Conservation (phyloP, 805 yeast species). For the Myxozyma mucilagina region DNA sequence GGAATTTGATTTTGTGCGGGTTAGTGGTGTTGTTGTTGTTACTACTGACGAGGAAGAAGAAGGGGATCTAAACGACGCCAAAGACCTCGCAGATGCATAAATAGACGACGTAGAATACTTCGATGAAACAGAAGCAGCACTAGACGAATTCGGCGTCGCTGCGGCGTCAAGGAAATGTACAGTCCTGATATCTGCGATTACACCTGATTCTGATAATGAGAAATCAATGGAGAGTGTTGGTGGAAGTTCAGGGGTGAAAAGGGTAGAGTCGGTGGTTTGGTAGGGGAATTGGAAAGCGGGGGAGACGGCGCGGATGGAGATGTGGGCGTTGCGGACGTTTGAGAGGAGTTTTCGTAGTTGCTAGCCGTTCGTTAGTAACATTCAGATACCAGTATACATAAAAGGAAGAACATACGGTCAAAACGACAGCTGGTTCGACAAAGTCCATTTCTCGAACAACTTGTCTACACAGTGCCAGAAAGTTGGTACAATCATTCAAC, state of each 20-base stretch:
- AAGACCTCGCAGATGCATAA: background rate
- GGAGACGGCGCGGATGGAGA: slow-evolving; percentile 27
- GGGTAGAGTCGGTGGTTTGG: slow-evolving; percentile 16
- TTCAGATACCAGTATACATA: background rate
- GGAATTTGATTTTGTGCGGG: too few species aligned
- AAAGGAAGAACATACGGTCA: slow-evolving; percentile 13
- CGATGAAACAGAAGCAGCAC: slow-evolving; percentile 15
- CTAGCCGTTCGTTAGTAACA: background rate
- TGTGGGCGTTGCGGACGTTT: slow-evolving; percentile 28
- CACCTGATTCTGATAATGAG: slow-evolving; percentile 27
- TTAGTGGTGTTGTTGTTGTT: too few species aligned
- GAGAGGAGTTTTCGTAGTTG: slow-evolving; percentile 28
- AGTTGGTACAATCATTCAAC: slow-evolving; percentile 26
- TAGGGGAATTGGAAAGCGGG: slow-evolving; percentile 31
- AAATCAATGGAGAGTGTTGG: slow-evolving; percentile 22
- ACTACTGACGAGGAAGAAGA: slow-evolving; percentile 12
- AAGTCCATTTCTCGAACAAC: slow-evolving; percentile 28
- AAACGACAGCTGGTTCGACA: slow-evolving; percentile 30
- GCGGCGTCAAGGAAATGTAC: slow-evolving; percentile 20
- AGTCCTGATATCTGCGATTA: slow-evolving; percentile 31
- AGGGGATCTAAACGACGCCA: slow-evolving; percentile 4
- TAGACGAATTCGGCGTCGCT: background rate
- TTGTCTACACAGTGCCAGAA: slow-evolving; percentile 21
- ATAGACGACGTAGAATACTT: slow-evolving; percentile 9
- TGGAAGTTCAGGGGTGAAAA: slow-evolving; percentile 19